A percentile compares a stretch with the other conserved stretches of the same genome.
phyloP scores from a whole-genome alignment of 2,329 filamentous ascomycete species.

The Apiospora malaysiana region DNA sequence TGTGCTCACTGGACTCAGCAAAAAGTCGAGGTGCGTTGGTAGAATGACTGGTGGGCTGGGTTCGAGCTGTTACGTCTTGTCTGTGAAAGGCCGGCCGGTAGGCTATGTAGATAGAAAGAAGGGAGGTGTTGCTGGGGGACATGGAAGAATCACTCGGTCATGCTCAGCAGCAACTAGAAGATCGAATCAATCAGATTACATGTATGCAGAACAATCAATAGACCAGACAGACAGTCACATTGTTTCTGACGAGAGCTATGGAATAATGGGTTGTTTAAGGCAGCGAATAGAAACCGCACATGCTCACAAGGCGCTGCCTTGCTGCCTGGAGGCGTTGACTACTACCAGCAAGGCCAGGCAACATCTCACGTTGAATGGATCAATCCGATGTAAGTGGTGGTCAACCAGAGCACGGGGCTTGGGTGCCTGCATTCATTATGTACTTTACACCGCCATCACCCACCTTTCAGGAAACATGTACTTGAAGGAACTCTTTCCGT shows the following conservation, averaged over 20 bases:
- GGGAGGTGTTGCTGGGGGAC: background rate
- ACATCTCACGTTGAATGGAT: background rate
- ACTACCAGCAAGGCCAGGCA: constrained; percentile 9
- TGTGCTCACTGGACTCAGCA: background rate
- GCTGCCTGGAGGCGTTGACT: constrained; percentile 9
- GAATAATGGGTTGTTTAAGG: background rate
- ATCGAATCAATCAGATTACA: background rate
- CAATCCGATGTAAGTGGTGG: background rate
- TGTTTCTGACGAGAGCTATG: background rate
- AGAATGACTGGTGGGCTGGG: background rate
- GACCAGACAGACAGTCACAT: background rate
- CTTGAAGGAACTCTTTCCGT: background rate
- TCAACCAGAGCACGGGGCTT: background rate
- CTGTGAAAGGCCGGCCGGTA: background rate
- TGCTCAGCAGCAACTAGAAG: background rate
- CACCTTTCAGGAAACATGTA: background rate
- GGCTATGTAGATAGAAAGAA: background rate
- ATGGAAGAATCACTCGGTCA: background rate
- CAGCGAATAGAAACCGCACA: background rate
- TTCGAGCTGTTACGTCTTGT: background rate
- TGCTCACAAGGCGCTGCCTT: background rate
- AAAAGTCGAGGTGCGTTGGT: background rate
- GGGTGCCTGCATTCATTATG: background rate
- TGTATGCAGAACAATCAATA: background rate
- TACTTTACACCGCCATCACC: background rate